Base-by-base conservation (phyloP, 164 flowering plant genomes). In the Buxus sempervirens region DNA sequence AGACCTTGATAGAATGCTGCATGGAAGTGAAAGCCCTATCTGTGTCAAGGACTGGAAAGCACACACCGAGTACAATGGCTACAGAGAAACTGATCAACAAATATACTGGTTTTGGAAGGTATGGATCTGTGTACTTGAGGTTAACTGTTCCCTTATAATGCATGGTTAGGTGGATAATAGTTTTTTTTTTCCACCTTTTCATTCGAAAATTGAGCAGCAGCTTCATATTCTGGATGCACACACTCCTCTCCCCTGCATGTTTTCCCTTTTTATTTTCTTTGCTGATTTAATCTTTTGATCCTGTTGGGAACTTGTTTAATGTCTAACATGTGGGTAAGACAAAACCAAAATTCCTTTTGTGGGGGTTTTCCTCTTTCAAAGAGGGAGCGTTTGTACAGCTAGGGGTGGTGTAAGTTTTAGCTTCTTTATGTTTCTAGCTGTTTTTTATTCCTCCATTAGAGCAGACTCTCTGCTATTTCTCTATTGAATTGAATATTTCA, bases 51-150 rank as follows among this genome's bases (percentile, higher is more conserved):
- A 91, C 74, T 94, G 98, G 98, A 90, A 83, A 76, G 86, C 85
- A 25, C 93, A 94, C 77, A 90, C 98, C 18, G 88, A 85, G 24
- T 94, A 94, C 72, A 76, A 82, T 75, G 96, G 96, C 66, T 94
- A 81, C 75, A 79, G 81, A 63, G 90, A 83, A 68, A 79, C 79
- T 53, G 98, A 94, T 76, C 68, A 70, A 65, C 93, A 88, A 70
- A 91, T 94, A 74, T 60, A 56, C 62, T 91, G 97, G 98, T 94
- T 95, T 63, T 95, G 98, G 98, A 73, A 88, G 96, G 97, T 90
- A 83, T 54, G 78, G 53, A 41, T n/a, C 27, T 68, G 24, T 58
- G 21, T 13, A 27, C 12, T 12, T 25, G 12, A 48, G 5, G 21
- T 67, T 21, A 36, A 19, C 28, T 53, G 36, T 15, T 32, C 20